A percentile compares a stretch with the other conserved stretches of the same genome.
These are phyloP conservation scores for Galeopsis tetrahit DNA, from an alignment of 257 asterid species.

Conservation along the genomic window DNA sequence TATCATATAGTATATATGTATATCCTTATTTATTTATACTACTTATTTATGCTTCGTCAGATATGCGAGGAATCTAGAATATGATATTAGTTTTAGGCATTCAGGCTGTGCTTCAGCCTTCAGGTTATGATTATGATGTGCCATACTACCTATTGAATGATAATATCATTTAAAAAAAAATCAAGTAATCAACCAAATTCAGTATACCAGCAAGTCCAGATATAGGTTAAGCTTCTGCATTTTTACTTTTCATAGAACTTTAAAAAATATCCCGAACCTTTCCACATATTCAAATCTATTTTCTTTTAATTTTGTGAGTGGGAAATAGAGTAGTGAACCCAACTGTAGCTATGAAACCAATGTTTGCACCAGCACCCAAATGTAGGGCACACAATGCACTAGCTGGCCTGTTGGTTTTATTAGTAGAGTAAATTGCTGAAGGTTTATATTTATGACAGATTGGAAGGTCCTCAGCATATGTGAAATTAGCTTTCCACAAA, in stretches of 20 bases:
- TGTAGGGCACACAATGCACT: not conserved
- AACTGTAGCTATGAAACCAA: not conserved
- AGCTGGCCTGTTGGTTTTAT: not conserved
- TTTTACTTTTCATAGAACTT: not conserved
- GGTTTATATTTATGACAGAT: not conserved
- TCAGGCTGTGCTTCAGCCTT: constrained; percentile 14
- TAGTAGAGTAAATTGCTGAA: not conserved
- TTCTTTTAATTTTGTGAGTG: not conserved
- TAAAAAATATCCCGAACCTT: not conserved
- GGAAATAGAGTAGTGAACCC: constrained; percentile 2
- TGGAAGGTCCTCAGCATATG: constrained; percentile 8
- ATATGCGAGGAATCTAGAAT: constrained; percentile 16
- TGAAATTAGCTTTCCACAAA: constrained; percentile 7
- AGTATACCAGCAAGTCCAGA: constrained; percentile 16
- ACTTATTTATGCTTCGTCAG: not conserved
- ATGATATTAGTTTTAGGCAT: constrained; percentile 20
- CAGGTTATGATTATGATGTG: constrained; percentile 8
- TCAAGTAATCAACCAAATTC: not conserved
- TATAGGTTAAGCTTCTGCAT: not conserved
- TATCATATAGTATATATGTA: not conserved
- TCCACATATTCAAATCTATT: not conserved
- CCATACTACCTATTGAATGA: constrained; percentile 9
- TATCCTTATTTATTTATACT: no score
- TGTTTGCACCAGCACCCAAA: constrained; percentile 16
- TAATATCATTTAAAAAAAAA: not conserved